These are phyloP conservation scores for Podospora pseudoanserina DNA, from an alignment of 495 filamentous ascomycete genomes.

Conservation along the genomic window DNA sequence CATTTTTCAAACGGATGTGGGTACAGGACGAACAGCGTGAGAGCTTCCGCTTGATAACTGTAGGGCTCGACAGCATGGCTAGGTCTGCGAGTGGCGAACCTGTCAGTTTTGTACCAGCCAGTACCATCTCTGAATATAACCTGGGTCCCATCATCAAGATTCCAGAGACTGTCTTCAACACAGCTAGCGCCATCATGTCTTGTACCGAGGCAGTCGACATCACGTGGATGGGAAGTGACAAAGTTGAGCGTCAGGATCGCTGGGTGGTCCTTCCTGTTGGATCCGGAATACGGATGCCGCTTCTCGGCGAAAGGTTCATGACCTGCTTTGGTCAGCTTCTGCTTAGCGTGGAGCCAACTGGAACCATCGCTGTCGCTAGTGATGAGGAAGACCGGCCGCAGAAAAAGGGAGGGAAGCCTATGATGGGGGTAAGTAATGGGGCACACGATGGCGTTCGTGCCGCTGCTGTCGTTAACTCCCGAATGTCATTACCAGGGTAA, in stretches of 20 bases:
- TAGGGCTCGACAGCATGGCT: neutral
- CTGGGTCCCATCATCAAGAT: neutral
- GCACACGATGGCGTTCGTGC: too few species aligned
- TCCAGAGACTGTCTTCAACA: neutral
- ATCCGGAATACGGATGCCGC: neutral
- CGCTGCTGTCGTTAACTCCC: too few species aligned
- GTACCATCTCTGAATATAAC: neutral
- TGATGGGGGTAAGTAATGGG: too few species aligned
- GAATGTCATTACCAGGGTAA: too few species aligned
- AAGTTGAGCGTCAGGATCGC: neutral
- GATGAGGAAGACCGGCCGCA: neutral
- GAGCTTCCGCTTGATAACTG: neutral
- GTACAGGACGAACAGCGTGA: neutral
- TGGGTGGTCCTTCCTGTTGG: neutral
- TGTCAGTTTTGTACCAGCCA: neutral
- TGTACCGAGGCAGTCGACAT: neutral
- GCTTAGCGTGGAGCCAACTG: neutral
- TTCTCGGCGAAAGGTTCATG: neutral
- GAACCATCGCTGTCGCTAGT: neutral
- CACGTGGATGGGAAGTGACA: slow-evolving; percentile 1
- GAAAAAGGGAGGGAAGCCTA: too few species aligned
- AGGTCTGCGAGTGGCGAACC: neutral
- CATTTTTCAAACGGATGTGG: neutral
- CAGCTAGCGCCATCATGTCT: neutral
- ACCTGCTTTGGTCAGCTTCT: neutral